A percentile compares a stretch with the other conserved stretches of the same genome.
These are phyloP conservation scores for Fusarium ambrosium DNA, from an alignment of 2,329 filamentous ascomycete species.

Conservation along the genomic window DNA sequence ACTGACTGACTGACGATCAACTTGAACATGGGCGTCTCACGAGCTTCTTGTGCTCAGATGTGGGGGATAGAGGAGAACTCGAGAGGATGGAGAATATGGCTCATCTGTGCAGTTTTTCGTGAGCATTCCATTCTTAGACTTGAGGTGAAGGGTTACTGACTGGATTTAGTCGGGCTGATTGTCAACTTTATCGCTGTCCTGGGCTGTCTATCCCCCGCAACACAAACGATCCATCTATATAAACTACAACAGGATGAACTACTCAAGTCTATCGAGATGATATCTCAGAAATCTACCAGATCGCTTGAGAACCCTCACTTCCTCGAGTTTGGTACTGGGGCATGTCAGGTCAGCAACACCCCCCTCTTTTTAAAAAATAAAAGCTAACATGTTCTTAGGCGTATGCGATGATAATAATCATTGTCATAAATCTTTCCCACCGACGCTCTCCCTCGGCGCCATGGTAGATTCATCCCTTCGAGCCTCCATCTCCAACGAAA, in stretches of 20 bases:
- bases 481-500: conserved; percentile 10
- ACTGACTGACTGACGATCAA: not conserved
- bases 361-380: not conserved
- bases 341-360: conserved; percentile 16
- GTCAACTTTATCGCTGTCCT: conserved; percentile 34
- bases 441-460: conserved; percentile 25
- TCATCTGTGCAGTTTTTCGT: conserved; percentile 35
- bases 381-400: not conserved
- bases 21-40: conserved; percentile 15
- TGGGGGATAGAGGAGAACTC: conserved; percentile 35
- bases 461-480: conserved; percentile 31
- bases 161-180: conserved; percentile 21
- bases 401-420: conserved; percentile 27
- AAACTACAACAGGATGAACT: conserved; percentile 19
- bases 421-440: conserved; percentile 24
- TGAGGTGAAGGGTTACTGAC: not conserved
- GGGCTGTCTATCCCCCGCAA: conserved; percentile 26
- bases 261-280: conserved; percentile 6
- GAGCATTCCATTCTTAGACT: not conserved
- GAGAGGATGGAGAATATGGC: conserved; percentile 33
- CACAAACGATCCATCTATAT: conserved; percentile 29
- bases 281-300: conserved; percentile 13
- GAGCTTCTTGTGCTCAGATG: conserved; percentile 29
- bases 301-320: conserved; percentile 7
- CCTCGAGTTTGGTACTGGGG: conserved; percentile 30